A percentile compares a stretch with the other conserved stretches of the same genome.
These are phyloP conservation scores for Aspergillus pseudonomiae DNA, from an alignment of 2,329 filamentous ascomycete genomes.

Conservation along the genomic window DNA sequence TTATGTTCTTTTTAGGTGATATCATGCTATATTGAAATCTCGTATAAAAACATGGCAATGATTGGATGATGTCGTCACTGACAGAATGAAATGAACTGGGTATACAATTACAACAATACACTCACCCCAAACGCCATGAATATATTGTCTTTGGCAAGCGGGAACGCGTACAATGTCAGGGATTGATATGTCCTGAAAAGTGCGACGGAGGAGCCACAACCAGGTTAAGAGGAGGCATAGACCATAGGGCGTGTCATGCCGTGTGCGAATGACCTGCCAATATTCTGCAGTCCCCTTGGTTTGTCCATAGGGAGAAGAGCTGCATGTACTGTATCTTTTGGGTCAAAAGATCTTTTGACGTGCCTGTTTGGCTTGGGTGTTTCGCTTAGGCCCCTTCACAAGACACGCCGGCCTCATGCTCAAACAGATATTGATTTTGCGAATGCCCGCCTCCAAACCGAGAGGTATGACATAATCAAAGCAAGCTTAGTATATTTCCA, in stretches of 20 bases:
- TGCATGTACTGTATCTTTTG: neutral
- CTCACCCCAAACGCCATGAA: neutral
- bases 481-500: neutral
- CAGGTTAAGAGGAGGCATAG: neutral
- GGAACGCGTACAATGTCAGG: neutral
- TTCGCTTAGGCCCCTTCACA: neutral
- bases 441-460: neutral
- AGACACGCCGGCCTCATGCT: neutral
- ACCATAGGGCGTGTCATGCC: neutral
- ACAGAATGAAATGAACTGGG: neutral
- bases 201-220: neutral
- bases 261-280: neutral
- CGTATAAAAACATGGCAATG: neutral
- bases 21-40: neutral
- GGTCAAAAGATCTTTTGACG: neutral
- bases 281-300: neutral
- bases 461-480: neutral
- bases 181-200: neutral
- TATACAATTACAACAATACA: conserved; percentile 1
- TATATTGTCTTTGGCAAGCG: neutral
- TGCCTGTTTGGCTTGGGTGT: neutral
- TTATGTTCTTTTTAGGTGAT: neutral
- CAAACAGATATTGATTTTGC: neutral
- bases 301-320: neutral
- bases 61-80: neutral